Percentiles rank a stretch among this genome's conserved stretches.
phyloP scores from a whole-genome alignment of 1,139 yeast species.

The Spencermartinsiella ligniputridi region DNA sequence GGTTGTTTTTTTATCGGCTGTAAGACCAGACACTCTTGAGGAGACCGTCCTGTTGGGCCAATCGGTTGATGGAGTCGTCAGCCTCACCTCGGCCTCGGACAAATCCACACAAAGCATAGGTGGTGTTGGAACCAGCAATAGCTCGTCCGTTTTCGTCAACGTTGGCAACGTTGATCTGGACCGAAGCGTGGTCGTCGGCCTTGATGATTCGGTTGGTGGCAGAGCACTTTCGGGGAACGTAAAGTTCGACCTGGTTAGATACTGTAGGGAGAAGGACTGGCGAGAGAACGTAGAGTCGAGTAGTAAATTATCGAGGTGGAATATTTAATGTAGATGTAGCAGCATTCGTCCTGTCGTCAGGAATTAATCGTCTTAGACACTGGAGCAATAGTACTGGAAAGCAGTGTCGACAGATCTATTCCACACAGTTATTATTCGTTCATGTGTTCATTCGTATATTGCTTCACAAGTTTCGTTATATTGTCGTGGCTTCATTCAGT shows the following conservation, averaged over 20 bases:
- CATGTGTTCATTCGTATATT: no score
- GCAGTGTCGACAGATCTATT: no score
- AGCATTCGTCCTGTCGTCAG: no score
- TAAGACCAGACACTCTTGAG: constrained; percentile 98
- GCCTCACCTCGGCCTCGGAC: constrained; percentile 91
- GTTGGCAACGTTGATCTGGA: constrained; percentile 83
- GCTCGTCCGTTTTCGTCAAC: constrained; percentile 96
- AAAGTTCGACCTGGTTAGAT: constrained; percentile 81
- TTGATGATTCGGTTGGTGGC: constrained; percentile 99
- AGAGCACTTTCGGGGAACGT: constrained; percentile 99
- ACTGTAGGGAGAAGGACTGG: no score
- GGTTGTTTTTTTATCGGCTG: constrained; percentile 69
- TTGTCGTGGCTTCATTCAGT: no score
- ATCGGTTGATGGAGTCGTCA: constrained; percentile 98
- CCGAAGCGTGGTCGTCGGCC: constrained; percentile 99
- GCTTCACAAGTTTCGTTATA: no score
- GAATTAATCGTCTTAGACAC: no score
- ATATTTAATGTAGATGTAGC: no score
- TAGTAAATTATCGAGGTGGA: no score
- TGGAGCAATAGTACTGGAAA: no score
- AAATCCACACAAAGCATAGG: constrained; percentile 97
- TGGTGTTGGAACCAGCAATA: constrained; percentile 83
- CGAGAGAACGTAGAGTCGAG: no score
- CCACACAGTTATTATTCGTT: no score
- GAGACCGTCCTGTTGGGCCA: constrained; percentile 98